Base-by-base conservation (phyloP, 306 rosid species). In the Glycine latifolia region DNA sequence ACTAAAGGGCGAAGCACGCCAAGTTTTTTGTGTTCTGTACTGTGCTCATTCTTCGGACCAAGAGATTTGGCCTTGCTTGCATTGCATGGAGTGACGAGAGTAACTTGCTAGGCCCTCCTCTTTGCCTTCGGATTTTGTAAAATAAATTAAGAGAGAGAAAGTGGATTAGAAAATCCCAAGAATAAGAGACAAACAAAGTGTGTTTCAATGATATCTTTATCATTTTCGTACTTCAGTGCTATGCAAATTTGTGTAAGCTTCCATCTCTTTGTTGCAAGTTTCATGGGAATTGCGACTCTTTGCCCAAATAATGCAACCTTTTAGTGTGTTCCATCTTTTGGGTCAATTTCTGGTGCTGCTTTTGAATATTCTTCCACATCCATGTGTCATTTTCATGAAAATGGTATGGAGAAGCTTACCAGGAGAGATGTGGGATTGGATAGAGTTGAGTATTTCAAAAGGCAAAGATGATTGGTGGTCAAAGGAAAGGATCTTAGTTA, bases 161-260 rank as follows among this genome's bases (percentile, higher is more conserved):
- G 52, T n/a, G 65, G 54, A n/a, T 66, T 61, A 79, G 58, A 85
- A 83, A 86, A 86, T 87, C 91, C 91, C 88, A 81, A 88, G 83
- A 85, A 81, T 62, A 78, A 85, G 59, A 76, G 88, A 89, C 88
- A 89, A 87, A 79, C 52, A 84, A 85, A 84, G 94, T 75, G 68
- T 89, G 88, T 20, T 78, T 89, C 80, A 60, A 89, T 87, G 85
- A 83, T 81, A 85, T 84, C 88, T 92, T 92, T 90, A 89, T 82
- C 76, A 77, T 84, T 87, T 73, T 79, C 33, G 59, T 86, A 87
- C 84, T 79, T 84, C 11, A 75, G 88, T 71, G 82, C 20, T 71
- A 71, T 52, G 75, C 79, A 43, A 73, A 73, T 52, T 81, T 43
- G 82, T 72, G 75, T 66, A 70, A 62, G 65, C 53, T 85, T 85